Conservation (phyloP, 768 basidiomycete genomes). For the Termitomyces sp. region DNA sequence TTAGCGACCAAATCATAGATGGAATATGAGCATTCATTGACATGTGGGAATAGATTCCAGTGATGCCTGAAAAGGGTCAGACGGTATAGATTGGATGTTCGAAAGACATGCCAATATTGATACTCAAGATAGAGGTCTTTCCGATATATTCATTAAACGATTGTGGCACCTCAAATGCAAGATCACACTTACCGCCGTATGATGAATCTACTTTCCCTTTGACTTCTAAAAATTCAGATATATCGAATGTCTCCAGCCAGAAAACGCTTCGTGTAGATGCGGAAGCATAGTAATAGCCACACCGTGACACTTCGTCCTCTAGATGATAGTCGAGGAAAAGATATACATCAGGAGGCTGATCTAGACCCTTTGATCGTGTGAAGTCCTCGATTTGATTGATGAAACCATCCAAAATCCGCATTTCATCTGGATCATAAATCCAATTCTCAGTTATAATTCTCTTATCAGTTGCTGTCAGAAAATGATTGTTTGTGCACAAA, state of each 20-base stretch:
- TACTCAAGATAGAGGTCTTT: conserved; percentile 5
- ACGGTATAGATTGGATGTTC: neutral
- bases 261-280: neutral
- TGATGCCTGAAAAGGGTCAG: neutral
- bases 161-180: neutral
- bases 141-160: neutral
- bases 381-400: neutral
- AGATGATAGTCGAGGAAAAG: conserved; percentile 1
- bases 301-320: neutral
- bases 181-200: neutral
- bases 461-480: neutral
- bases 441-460: conserved; percentile 6
- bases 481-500: neutral
- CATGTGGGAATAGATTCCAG: conserved; percentile 1
- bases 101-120: neutral
- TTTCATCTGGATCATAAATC: conserved; percentile 3
- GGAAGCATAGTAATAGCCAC: conserved; percentile 5
- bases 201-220: too few relatives aligned
- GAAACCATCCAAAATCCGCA: neutral
- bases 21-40: neutral
- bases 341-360: neutral
- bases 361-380: neutral
- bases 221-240: neutral
- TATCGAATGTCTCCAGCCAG: conserved; percentile 3
- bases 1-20: neutral